A percentile compares a stretch with the other conserved stretches of the same genome.
These are phyloP conservation scores for Trichomonascaceae sp. DNA, from an alignment of 1,139 yeast genomes.

Conservation along the genomic window DNA sequence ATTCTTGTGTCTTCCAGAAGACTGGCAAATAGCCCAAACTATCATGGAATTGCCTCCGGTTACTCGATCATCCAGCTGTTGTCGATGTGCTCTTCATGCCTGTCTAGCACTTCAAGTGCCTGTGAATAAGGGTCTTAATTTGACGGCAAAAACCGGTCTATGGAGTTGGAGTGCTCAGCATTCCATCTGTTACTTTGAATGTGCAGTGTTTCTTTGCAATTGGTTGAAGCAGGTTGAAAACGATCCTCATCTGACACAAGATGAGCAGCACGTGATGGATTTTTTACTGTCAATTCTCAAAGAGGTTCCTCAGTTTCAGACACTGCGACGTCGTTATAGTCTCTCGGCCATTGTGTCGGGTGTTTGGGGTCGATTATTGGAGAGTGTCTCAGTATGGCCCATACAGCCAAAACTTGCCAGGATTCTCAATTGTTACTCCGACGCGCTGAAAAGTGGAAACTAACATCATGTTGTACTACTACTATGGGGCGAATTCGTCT, in stretches of 20 bases:
- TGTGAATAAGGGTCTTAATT: background rate
- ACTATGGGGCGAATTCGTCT: background rate
- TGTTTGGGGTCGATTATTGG: background rate
- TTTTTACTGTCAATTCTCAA: background rate
- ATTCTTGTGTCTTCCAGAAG: background rate
- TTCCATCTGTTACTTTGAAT: background rate
- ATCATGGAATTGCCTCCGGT: background rate
- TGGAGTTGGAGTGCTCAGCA: conserved; percentile 5
- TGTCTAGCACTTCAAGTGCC: conserved; percentile 1
- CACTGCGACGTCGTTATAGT: background rate
- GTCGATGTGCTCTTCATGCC: background rate
- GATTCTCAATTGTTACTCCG: background rate
- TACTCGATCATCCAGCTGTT: background rate
- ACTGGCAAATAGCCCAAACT: background rate
- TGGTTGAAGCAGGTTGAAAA: conserved; percentile 1
- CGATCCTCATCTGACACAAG: background rate
- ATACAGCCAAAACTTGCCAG: background rate
- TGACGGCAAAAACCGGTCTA: background rate
- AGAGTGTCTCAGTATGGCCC: background rate
- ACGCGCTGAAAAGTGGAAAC: background rate
- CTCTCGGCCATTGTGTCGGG: background rate
- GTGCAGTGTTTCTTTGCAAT: conserved; percentile 1
- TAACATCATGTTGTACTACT: background rate
- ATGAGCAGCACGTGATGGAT: background rate
- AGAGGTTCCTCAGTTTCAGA: background rate